Percentiles rank a stretch among this genome's conserved stretches.
Conservation (phyloP, 106 monocot genomes). For the Allium cepa region DNA sequence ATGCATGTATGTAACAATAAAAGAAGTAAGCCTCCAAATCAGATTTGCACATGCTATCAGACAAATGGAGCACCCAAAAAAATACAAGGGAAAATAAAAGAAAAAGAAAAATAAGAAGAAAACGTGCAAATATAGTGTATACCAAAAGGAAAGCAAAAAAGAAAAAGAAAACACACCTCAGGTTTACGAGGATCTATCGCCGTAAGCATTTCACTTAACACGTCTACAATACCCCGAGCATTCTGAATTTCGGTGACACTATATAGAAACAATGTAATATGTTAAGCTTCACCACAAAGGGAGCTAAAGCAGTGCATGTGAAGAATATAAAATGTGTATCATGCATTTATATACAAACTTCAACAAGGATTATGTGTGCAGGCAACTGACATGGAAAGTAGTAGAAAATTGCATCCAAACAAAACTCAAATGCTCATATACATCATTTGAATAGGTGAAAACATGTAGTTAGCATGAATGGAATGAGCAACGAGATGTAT, state of each 20-base stretch:
- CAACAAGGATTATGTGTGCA: too few relatives aligned
- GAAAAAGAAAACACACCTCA: conserved; percentile 11
- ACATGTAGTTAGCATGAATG: too few relatives aligned
- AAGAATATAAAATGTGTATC: too few relatives aligned
- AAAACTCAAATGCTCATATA: too few relatives aligned
- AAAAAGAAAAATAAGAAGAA: not conserved
- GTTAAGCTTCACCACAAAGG: not conserved
- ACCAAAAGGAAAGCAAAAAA: not conserved
- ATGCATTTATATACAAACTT: too few relatives aligned
- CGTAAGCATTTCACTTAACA: conserved; percentile 20
- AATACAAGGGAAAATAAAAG: not conserved
- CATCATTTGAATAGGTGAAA: too few relatives aligned
- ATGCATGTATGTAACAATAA: not conserved
- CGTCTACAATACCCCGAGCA: conserved; percentile 23
- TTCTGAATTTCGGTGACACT: conserved; percentile 27
- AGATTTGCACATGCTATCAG: too few relatives aligned
- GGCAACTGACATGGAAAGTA: too few relatives aligned
- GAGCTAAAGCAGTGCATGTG: too few relatives aligned
- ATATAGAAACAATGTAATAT: not conserved
- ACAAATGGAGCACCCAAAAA: not conserved
- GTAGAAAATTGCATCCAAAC: too few relatives aligned
- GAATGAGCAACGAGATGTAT: too few relatives aligned
- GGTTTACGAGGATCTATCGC: conserved; percentile 21
- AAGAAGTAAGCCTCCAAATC: not conserved
- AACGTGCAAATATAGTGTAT: too few relatives aligned